Base-by-base conservation (phyloP, 1,284 basidiomycete genomes). In the Grifola frondosa region DNA sequence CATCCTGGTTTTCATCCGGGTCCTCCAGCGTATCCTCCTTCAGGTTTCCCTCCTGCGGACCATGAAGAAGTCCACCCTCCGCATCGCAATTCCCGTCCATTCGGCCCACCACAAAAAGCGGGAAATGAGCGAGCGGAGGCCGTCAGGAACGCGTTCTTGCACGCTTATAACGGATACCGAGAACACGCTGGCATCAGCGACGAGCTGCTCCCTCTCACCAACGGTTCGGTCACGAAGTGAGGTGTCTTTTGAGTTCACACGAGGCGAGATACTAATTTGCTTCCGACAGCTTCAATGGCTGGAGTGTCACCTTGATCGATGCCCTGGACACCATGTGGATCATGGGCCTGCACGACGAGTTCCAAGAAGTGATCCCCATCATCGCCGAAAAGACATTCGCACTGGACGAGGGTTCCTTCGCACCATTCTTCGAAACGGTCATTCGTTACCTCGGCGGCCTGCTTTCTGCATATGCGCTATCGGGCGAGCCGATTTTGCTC, bases 281-380 rank as follows among this genome's bases (percentile, higher is more conserved):
- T n/a, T n/a, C 15, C 20, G 25, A 13, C 28, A 81, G 78, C 51
- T 77, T 81, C 56, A 81, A 83, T 57, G 81, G 86, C 26, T 92
- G 89, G 89, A 85, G 85, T 29, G 78, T 89, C 1, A 83, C 85
- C 1, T 74, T 89, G 35, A 75, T 88, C 45, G 84, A 88, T 56
- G 74, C 78, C 2, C 70, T 91, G 37, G 88, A 91, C 59, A 91
- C 88, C 0, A 79, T 93, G 61, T 79, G 86, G 56, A 68, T 88
- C 48, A 80, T 87, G 76, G 78, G 72, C 34, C 66, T 85, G 10
- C 66, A 77, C 16, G 72, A 81, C n/a, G 81, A 90, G 55, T 90
- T 88, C 64, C 69, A 77, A 28, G 68, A 77, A 9, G 80, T 84
- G 3, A 67, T 89, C 1, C 64, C 76, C 8, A 71, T 82, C 47